phyloP scores from a whole-genome alignment of 2,329 filamentous ascomycete genomes.

The Trichothecium sympodiale region DNA sequence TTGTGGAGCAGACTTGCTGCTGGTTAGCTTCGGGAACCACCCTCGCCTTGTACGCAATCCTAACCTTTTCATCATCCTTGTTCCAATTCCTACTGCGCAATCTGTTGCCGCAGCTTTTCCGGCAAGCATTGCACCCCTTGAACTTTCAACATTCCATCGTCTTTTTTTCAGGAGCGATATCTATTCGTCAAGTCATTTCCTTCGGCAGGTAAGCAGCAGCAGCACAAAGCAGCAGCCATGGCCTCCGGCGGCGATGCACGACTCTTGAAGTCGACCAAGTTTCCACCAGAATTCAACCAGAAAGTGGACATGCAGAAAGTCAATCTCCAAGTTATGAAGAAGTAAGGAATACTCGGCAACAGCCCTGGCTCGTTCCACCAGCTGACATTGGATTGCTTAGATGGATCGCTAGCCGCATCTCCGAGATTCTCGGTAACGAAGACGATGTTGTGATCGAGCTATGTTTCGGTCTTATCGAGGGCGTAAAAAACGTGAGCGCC shows the following conservation, averaged over 20 bases:
- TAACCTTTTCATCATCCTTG: no score
- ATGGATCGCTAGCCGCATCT: conserved; percentile 88
- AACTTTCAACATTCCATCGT: no score
- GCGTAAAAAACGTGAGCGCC: conserved; percentile 25
- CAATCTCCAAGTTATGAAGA: conserved; percentile 96
- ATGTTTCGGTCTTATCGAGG: conserved; percentile 59
- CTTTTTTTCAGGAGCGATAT: no score
- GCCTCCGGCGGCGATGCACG: conserved; percentile 80
- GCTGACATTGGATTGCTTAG: conserved; percentile 30
- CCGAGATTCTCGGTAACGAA: conserved; percentile 78
- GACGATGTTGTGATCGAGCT: conserved; percentile 95
- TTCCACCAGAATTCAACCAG: conserved; percentile 82
- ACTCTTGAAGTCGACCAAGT: conserved; percentile 82
- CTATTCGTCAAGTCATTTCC: no score
- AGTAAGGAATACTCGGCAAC: conserved; percentile 40
- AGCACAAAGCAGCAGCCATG: conserved; percentile 38
- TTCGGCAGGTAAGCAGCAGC: no score
- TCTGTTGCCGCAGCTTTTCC: no score
- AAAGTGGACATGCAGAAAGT: conserved; percentile 98
- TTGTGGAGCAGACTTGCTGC: no score
- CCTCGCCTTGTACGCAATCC: no score
- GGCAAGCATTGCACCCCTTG: no score
- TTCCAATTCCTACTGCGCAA: no score
- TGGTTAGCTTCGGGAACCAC: no score
- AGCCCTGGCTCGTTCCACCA: neutral